Base-by-base conservation (phyloP, 2,329 filamentous ascomycete species). In the Monilinia laxa region DNA sequence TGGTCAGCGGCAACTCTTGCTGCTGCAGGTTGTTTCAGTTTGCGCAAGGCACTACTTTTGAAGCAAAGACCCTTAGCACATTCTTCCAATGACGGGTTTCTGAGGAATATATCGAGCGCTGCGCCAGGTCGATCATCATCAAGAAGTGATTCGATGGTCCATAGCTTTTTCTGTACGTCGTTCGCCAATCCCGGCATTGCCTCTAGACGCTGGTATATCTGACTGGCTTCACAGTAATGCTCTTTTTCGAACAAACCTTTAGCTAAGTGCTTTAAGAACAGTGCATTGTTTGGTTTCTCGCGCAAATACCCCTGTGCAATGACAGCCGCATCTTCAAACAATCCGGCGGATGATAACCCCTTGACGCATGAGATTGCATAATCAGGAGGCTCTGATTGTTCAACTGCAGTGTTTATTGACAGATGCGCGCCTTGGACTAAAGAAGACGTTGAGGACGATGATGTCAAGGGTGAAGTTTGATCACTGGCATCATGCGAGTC, bases 141-240 rank as follows among this genome's bases (percentile, higher is more conserved):
- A 11, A 62, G 58, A 25, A 62, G 58, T 51, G 58, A 47, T 25
- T 62, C 47, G 28, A 62, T 62, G 45, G 45, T 62, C 45, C 58
- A 62, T 11, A 62, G 58, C 5, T 51, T 62, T 23, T 62, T 62
- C 35, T 51, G 45, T 16, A 18, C 3, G n/a, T 62, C 58, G n/a
- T 38, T 20, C 7, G 45, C 58, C 45, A 62, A 20, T 12, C 58
- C 58, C 4, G 45, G n/a, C 45, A 62, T 51, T 40, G n/a, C 45
- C n/a, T 62, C 45, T 49, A 62, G 35, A 51, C 58, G 58, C 47
- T 40, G 45, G 5, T 62, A 62, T 62, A 62, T 62, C 18, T 62
- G 58, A 42, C 58, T 51, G 31, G 58, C 58, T 38, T 62, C 58
- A 16, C 45, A 51, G 10, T 62, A 62, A 40, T 62, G 58, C 38